Conservation (phyloP, 495 filamentous ascomycete species). For the Copromyces sp. region DNA sequence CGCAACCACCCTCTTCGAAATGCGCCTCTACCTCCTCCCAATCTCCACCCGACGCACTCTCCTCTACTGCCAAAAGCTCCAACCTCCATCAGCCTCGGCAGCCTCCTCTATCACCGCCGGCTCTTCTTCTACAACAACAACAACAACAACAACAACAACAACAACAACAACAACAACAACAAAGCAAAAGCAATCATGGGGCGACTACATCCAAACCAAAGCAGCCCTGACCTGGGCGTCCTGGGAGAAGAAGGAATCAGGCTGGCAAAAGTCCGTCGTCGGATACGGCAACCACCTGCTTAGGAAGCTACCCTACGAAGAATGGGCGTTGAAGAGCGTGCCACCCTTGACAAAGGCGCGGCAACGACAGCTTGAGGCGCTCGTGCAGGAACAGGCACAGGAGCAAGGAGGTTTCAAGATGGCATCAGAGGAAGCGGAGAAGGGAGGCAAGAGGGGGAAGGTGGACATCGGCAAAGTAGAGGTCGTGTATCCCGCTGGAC, state of each 20-base stretch:
- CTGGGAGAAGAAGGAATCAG: slow-evolving; percentile 76
- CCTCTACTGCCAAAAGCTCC: slow-evolving; percentile 78
- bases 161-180: slow-evolving; percentile 39
- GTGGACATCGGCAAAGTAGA: slow-evolving; percentile 58
- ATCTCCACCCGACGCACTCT: slow-evolving; percentile 87
- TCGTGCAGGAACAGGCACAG: background rate
- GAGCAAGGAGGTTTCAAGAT: background rate
- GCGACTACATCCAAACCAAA: slow-evolving; percentile 56
- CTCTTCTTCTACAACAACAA: slow-evolving; percentile 71
- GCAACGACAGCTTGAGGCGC: background rate
- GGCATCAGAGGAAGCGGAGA: slow-evolving; percentile 33
- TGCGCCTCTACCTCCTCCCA: slow-evolving; percentile 93
- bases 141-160: slow-evolving; percentile 31
- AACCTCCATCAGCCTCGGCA: slow-evolving; percentile 24
- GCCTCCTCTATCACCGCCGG: slow-evolving; percentile 39
- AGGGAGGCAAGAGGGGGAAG: slow-evolving; percentile 22
- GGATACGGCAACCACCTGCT: slow-evolving; percentile 77
- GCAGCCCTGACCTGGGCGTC: slow-evolving; percentile 65
- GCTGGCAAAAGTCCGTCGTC: slow-evolving; percentile 82
- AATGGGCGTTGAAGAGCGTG: slow-evolving; percentile 94
- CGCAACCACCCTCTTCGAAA: slow-evolving; percentile 27
- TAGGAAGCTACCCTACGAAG: slow-evolving; percentile 83
- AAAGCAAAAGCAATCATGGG: slow-evolving; percentile 37
- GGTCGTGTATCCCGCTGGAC: slow-evolving; percentile 63
- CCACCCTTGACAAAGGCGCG: slow-evolving; percentile 54